Evolutionary conservation across 2,329 filamentous ascomycete species (phyloP).

Genomic region (Fusarium heterosporum): DNA sequence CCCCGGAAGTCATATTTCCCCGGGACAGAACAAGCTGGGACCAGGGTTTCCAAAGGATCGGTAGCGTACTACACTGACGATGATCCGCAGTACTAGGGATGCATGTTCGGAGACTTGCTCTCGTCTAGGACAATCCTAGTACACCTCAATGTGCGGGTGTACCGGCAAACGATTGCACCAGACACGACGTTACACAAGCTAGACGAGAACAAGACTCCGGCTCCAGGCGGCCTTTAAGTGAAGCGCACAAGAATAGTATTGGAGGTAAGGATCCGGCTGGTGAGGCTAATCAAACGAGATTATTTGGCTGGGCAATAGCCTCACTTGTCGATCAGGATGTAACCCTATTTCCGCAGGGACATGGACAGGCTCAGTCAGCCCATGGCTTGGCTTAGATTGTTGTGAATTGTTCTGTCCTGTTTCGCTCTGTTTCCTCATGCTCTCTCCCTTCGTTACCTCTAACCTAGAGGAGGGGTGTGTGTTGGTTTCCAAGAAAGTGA

Average conservation of each 20-base stretch:
- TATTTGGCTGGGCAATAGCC: constrained; percentile 13
- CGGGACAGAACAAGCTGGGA: constrained; percentile 9
- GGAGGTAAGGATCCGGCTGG: neutral
- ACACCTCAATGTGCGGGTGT: constrained; percentile 1
- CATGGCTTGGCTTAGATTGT: constrained; percentile 12
- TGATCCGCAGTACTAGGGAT: constrained; percentile 6
- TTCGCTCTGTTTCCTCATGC: constrained; percentile 1
- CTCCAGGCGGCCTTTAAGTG: neutral
- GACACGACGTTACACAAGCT: constrained; percentile 5
- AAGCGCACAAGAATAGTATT: neutral
- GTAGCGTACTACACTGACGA: constrained; percentile 23
- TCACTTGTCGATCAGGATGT: constrained; percentile 34
- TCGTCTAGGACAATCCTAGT: neutral
- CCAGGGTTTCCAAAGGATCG: constrained; percentile 29
- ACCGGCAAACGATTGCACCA: constrained; percentile 12
- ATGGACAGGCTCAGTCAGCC: constrained; percentile 20
- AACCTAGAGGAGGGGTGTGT: constrained; percentile 21
- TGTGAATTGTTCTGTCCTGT: constrained; percentile 10
- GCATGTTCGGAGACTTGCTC: constrained; percentile 16
- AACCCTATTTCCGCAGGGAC: constrained; percentile 36
- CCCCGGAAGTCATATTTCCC: constrained; percentile 11
- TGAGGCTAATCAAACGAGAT: constrained; percentile 17
- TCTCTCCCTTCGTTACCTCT: constrained; percentile 22
- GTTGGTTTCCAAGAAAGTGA: constrained; percentile 31
- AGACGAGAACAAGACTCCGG: neutral